Evolutionary conservation across 371 early-diverging fungal species (phyloP), one percentile per base, ranked within the genome.

Genomic region (Chytridiales sp.): DNA sequence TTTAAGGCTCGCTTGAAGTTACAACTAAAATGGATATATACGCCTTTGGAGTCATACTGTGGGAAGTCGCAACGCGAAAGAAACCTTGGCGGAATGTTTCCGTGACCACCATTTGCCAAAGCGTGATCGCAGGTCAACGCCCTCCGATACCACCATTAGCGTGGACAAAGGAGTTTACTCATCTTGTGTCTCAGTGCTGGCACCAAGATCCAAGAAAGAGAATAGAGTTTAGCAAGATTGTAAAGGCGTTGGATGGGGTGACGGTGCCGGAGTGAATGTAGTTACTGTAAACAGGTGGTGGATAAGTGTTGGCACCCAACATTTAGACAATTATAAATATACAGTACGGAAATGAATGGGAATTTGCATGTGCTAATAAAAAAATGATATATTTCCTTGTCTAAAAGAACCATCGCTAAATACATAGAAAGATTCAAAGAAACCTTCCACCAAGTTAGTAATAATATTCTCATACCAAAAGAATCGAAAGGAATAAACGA

Each of bases 11-110:
- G 22, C 5, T 5, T 22, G 2, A 4, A 26, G 35, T 49, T n/a
- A 35, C 59, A 9, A 41, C 51, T 15, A 50, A 48, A 43, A 41
- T 30, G 30, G 59, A 59, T 34, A 43, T 59, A 19, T 59, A 50
- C 43, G 59, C 59, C 32, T 50, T 59, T 32, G 59, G 49, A 17
- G 59, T 59, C 21, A 40, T 59, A 8, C 26, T 59, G 49, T 59
- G 59, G 59, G 59, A 59, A 26, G 51, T 59, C 15, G 51, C 50
- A 6, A 50, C 51, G 38, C 13, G 59, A 13, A 38, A 43, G 11
- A 40, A 13, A 9, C 59, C 59, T 2, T 59, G 59, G 59, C 47
- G 32, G 30, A 43, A 51, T 2, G 59, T 59, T 19, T 13, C 41
- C n/a, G 13, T 34, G 27, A 13, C 38, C 5, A 40, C 54, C 6